Evolutionary conservation across 2,329 filamentous ascomycete species (phyloP).

Genomic region (Graphilbum ipis-grandicollis): DNA sequence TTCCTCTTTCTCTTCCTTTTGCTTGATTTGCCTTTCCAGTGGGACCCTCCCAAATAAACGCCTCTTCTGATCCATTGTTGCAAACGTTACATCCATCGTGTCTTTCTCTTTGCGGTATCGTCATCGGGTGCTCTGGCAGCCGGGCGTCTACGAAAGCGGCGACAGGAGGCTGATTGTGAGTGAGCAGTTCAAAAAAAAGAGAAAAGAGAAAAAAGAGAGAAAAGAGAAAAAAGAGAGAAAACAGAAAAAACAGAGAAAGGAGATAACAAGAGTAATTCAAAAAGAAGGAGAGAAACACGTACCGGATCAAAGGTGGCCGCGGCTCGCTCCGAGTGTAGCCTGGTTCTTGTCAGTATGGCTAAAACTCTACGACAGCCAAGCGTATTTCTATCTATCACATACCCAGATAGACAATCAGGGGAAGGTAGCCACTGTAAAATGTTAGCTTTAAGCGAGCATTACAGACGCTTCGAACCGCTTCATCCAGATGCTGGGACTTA

Average conservation of each 20-base stretch:
- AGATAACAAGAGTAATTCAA: background rate
- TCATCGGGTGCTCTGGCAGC: no score
- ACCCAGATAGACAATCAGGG: slow-evolving; percentile 94
- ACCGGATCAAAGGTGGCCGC: slow-evolving; percentile 54
- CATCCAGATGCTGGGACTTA: slow-evolving; percentile 29
- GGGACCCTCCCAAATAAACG: no score
- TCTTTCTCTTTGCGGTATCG: no score
- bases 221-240: background rate
- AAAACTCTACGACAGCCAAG: no score
- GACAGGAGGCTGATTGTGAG: slow-evolving; percentile 40
- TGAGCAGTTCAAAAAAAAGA: no score
- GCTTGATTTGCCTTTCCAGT: no score
- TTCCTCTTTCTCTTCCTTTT: no score
- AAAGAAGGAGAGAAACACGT: slow-evolving; percentile 10
- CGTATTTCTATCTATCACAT: no score
- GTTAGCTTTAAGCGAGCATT: slow-evolving; percentile 16
- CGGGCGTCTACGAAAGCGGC: slow-evolving; percentile 35
- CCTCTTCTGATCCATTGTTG: no score
- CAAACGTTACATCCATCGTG: no score
- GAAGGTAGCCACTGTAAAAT: slow-evolving; percentile 66
- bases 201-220: no score
- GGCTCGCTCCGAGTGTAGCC: slow-evolving; percentile 92
- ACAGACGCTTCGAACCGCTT: background rate
- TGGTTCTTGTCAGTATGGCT: slow-evolving; percentile 17
- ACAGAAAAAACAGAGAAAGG: background rate